These are phyloP conservation scores for Pichiaceae sp. DNA, from an alignment of 1,139 yeast species.

Conservation along the genomic window DNA sequence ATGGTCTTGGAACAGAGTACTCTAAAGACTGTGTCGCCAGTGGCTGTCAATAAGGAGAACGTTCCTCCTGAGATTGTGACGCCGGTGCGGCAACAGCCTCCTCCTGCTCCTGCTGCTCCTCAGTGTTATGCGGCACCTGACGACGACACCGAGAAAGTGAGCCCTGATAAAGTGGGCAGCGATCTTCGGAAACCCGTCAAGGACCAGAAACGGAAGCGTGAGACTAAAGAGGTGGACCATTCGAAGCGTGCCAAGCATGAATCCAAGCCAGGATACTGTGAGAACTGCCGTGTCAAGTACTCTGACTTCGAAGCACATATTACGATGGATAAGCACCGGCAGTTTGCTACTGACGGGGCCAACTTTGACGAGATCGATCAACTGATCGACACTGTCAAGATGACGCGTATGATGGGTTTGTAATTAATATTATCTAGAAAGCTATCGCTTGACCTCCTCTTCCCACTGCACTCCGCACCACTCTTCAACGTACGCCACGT, in stretches of 20 bases:
- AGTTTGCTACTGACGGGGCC: slow-evolving; percentile 64
- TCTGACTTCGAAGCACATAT: slow-evolving; percentile 77
- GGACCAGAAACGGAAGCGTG: slow-evolving; percentile 4
- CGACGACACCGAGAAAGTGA: not conserved
- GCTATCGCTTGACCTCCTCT: slow-evolving; percentile 30
- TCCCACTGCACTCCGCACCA: slow-evolving; percentile 98
- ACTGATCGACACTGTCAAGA: slow-evolving; percentile 29
- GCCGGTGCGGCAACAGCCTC: not conserved
- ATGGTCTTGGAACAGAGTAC: slow-evolving; percentile 10
- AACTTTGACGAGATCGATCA: slow-evolving; percentile 76
- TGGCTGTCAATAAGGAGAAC: not conserved
- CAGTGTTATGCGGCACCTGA: not conserved
- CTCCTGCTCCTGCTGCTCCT: not conserved
- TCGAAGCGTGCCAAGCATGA: slow-evolving; percentile 24
- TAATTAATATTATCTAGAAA: not conserved
- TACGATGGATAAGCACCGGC: slow-evolving; percentile 59
- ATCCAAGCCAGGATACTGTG: slow-evolving; percentile 69
- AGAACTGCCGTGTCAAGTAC: slow-evolving; percentile 84
- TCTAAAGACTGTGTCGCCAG: slow-evolving; percentile 2
- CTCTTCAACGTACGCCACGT: slow-evolving; percentile 82
- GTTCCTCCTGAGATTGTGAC: not conserved
- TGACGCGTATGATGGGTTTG: slow-evolving; percentile 15
- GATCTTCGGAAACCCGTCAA: not conserved
- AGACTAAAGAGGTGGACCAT: not conserved
- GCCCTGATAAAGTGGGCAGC: not conserved